phyloP scores from a whole-genome alignment of 208 protist species.

The Leishmania amazonensis region DNA sequence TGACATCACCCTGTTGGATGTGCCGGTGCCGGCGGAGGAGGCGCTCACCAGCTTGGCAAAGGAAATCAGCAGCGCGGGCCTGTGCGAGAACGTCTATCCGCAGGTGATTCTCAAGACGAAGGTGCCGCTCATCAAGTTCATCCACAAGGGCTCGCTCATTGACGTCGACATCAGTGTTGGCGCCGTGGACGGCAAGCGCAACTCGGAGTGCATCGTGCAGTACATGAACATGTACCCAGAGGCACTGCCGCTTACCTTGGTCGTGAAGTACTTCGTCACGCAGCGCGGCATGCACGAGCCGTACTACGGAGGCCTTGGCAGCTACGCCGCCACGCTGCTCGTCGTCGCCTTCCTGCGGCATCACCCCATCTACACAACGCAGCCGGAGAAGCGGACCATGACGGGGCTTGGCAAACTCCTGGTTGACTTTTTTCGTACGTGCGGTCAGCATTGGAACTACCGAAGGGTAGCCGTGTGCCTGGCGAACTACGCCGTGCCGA shows the following conservation, averaged over 20 bases:
- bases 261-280: conserved; percentile 93
- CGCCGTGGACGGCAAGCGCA: conserved; percentile 72
- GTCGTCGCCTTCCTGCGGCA: conserved; percentile 93
- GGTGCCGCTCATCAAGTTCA: conserved; percentile 94
- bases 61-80: conserved; percentile 55
- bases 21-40: conserved; percentile 60
- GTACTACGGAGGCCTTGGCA: conserved; percentile 93
- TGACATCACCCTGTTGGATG: conserved; percentile 79
- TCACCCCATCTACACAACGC: conserved; percentile 76
- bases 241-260: conserved; percentile 74
- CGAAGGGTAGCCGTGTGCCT: conserved; percentile 78
- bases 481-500: conserved; percentile 8
- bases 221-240: conserved; percentile 74
- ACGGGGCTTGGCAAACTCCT: conserved; percentile 91
- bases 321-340: conserved; percentile 88
- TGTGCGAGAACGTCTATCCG: conserved; percentile 73
- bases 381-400: conserved; percentile 46
- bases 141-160: conserved; percentile 67
- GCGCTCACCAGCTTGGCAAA: conserved; percentile 61
- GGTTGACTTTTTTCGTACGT: conserved; percentile 94
- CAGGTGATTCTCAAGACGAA: conserved; percentile 93
- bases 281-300: conserved; percentile 93
- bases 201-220: conserved; percentile 73
- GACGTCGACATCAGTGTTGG: conserved; percentile 93
- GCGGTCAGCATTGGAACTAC: conserved; percentile 89